Base-by-base conservation (phyloP, 163 green algal species). In the Scenedesmus sp. region DNA sequence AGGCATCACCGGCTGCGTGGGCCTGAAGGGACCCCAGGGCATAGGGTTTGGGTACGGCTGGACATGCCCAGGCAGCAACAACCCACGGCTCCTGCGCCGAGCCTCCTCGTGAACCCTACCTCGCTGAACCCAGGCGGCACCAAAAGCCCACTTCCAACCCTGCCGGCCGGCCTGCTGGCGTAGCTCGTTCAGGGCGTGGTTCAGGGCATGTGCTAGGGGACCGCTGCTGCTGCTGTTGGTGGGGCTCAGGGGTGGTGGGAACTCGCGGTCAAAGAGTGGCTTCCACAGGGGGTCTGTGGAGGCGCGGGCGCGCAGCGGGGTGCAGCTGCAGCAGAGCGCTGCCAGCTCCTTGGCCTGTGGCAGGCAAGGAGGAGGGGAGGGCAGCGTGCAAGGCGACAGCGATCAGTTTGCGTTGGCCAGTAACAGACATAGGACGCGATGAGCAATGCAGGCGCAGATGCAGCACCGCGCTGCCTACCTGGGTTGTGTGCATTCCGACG, bases 101-200 rank as follows among this genome's bases (percentile, higher is more conserved):
- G 33, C 43, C n/a, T 90, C 85, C 3, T 76, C 85, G 2, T 73
- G 53, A 49, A 90, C 33, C 46, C 70, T 83, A 33, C 43, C 59
- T 5, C 87, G 79, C 42, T 78, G 40, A 33, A 44, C 33, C 87
- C 87, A 91, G 61, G 56, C 78, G 1, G 78, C 78, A 0, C 53
- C 79, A 81, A 87, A 91, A 22, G 79, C 87, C 76, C 78, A 82
- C 46, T 82, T 87, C 87, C 87, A 91, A 9, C 87, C 87, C 46
- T 53, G 56, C 35, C 40, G 33, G 26, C 49, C 46, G 12, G 78
- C 87, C 44, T 91, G 37, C n/a, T 59, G 37, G 0, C 87, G 87
- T 4, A 90, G 46, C 40, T 46, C 30, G 3, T 49, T 61, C 24
- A 89, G 59, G 24, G 59, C 68, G 6, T 59, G 40, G 9, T 40